Conservation (phyloP, 371 early-diverging fungal species). For the Mortierella sp. region DNA sequence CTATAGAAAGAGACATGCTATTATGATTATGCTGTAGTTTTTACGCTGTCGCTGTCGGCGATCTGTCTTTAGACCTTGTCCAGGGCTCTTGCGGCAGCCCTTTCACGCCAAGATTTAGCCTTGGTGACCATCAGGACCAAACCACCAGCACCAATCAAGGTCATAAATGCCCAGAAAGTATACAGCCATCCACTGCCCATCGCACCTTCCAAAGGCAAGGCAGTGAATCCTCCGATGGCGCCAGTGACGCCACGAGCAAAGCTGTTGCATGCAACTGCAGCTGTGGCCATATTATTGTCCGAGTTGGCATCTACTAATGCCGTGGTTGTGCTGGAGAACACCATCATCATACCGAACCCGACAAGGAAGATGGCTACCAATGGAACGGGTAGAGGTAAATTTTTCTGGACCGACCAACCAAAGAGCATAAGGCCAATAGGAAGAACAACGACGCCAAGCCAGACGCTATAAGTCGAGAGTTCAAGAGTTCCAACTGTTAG, state of each 20-base stretch:
- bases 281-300: conserved; percentile 54
- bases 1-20: no score
- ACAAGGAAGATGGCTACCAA: conserved; percentile 56
- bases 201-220: conserved; percentile 27
- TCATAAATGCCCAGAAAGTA: conserved; percentile 43
- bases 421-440: conserved; percentile 58
- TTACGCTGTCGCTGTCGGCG: background rate
- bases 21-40: background rate
- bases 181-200: conserved; percentile 53
- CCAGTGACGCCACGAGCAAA: conserved; percentile 58
- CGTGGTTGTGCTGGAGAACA: conserved; percentile 35
- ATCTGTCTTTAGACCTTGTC: conserved; percentile 12
- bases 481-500: background rate
- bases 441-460: conserved; percentile 57
- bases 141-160: conserved; percentile 22
- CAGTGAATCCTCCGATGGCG: conserved; percentile 49
- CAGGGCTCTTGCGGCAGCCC: conserved; percentile 30
- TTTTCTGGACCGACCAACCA: conserved; percentile 58
- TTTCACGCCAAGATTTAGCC: conserved; percentile 36
- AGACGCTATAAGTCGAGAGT: conserved; percentile 26
- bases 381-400: conserved; percentile 37
- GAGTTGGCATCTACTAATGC: conserved; percentile 57
- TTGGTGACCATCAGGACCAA: conserved; percentile 25
- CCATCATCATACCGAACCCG: conserved; percentile 45
- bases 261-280: conserved; percentile 53